A percentile compares a stretch with the other conserved stretches of the same genome.
Conservation (phyloP, 805 yeast species). For the Saccharomyces paradoxus region DNA sequence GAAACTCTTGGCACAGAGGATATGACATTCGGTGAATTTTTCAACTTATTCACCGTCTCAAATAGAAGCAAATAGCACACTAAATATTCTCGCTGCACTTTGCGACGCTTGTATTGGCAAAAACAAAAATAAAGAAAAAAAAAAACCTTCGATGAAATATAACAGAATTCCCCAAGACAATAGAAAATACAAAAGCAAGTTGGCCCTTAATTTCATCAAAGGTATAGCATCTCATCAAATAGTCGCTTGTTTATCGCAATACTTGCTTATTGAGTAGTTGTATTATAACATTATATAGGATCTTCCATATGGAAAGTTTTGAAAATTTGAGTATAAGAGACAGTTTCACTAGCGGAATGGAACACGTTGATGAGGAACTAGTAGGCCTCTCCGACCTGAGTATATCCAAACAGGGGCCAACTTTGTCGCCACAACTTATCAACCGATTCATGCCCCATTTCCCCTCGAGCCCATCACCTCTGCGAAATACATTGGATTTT, state of each 20-base stretch:
- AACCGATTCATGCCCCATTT: conserved; percentile 11
- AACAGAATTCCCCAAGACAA: background rate
- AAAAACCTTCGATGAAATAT: background rate
- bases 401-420: conserved; percentile 6
- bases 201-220: background rate
- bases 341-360: conserved; percentile 6
- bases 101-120: background rate
- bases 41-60: background rate
- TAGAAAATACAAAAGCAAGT: background rate
- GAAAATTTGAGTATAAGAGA: conserved; percentile 9
- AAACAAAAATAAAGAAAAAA: background rate
- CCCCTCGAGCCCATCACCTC: conserved; percentile 14
- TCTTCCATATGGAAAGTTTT: conserved; percentile 9
- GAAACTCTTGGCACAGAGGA: conserved; percentile 11
- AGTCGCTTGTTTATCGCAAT: background rate
- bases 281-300: background rate
- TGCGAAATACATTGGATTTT: conserved; percentile 9
- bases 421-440: conserved; percentile 11
- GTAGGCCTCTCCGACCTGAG: conserved; percentile 15
- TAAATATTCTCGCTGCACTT: background rate
- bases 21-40: conserved; percentile 5
- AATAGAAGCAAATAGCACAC: background rate
- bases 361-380: conserved; percentile 12
- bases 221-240: background rate
- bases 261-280: background rate